Base-by-base conservation (phyloP, 1,139 yeast species). In the Geotrichum carabidarum region DNA sequence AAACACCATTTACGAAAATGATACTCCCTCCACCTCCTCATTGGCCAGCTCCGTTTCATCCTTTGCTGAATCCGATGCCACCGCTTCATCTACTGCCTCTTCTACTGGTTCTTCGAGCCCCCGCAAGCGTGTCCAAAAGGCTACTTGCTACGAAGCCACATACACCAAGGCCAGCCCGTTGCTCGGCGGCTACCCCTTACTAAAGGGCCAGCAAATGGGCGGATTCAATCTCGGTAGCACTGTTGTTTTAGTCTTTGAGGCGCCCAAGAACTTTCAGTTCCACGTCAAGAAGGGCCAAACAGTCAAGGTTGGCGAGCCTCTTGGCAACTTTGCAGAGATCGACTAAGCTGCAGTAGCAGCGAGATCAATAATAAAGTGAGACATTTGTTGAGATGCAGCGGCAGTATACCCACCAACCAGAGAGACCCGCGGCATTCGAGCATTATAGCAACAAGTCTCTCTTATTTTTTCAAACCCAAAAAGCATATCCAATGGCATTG, bases 191-290 rank as follows among this genome's bases (percentile, higher is more conserved):
- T 82, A 81, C 65, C 99, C 99, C 1, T 78, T 93, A 58, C 75
- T 81, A 30, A 90, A 88, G 70, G 99, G 99, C 43, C 89, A 89
- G 67, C 96, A 94, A 71, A 86, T 94, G 78, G 99, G 99, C 47
- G 99, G 99, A 0, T 94, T 94, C 71, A 88, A 87, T 74, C 77
- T 94, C 54, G 99, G 99, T 0, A 85, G 95, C 40, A 94, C 99
- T 0, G 95, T 94, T 32, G 99, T 94, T 15, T 77, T 94, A 59
- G 94, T 94, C 35, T 94, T 94, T 72, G 99, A 94, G 71, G 99
- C 98, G 1, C 99, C 99, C 38, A 67, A 69, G 48, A 78, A 77
- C 54, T 94, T 91, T 71, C 72, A 80, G 66, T 94, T 91, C 67
- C 72, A 79, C 46, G 78, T 91, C 53, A 74, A 79, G 55, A 77